Conservation (phyloP, 495 filamentous ascomycete species). For the Pseudotulostoma volvatum region DNA sequence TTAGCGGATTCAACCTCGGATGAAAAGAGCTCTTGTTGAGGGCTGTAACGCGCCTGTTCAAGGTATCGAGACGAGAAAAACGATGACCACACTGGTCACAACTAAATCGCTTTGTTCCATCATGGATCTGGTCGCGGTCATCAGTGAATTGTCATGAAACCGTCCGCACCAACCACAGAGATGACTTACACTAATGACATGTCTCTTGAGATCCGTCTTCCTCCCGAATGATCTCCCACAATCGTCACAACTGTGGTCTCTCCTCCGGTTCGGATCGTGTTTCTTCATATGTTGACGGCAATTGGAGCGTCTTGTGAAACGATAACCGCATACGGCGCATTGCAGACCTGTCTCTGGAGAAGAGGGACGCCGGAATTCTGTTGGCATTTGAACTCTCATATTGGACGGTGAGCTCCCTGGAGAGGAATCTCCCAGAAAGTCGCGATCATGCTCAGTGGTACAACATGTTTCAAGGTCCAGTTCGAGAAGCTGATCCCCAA, state of each 20-base stretch:
- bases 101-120: conserved; percentile 51
- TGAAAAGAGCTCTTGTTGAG: background rate
- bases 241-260: conserved; percentile 51
- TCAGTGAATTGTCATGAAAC: background rate
- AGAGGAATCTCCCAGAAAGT: background rate
- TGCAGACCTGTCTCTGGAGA: conserved; percentile 34
- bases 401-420: background rate
- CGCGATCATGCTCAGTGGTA: background rate
- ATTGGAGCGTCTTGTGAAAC: conserved; percentile 81
- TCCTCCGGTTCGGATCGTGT: conserved; percentile 60
- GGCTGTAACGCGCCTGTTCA: conserved; percentile 44
- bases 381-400: too few relatives aligned
- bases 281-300: conserved; percentile 81
- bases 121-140: conserved; percentile 34
- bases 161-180: background rate
- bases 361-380: background rate
- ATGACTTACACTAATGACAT: conserved; percentile 56
- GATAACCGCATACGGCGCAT: conserved; percentile 61
- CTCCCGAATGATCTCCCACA: conserved; percentile 34
- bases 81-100: conserved; percentile 56
- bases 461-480: background rate
- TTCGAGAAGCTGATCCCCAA: background rate
- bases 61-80: conserved; percentile 72
- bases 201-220: conserved; percentile 71
- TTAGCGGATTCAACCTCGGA: background rate